phyloP scores from a whole-genome alignment of 306 rosid genomes.

The Rubus idaeus region DNA sequence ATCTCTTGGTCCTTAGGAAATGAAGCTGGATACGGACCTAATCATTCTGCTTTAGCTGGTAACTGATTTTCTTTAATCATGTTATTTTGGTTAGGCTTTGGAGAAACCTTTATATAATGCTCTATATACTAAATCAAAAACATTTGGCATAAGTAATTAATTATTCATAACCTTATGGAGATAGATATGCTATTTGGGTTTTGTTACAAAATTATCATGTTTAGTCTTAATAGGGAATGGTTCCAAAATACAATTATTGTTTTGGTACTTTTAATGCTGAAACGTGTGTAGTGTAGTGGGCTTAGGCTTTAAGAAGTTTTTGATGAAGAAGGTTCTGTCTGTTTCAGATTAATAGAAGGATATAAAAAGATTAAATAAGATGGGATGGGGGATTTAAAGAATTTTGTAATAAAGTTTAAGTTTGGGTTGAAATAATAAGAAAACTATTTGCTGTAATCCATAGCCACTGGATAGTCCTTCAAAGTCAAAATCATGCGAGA shows the following conservation, averaged over 20 bases:
- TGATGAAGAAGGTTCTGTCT: neutral
- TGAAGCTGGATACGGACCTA: conserved; percentile 92
- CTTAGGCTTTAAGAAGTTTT: neutral
- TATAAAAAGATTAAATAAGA: neutral
- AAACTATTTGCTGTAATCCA: neutral
- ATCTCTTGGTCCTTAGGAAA: conserved; percentile 91
- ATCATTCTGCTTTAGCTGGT: conserved; percentile 92
- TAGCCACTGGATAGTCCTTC: neutral
- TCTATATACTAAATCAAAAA: neutral
- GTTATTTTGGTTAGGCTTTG: neutral
- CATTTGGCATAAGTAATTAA: neutral
- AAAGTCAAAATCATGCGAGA: neutral
- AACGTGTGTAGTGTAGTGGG: neutral
- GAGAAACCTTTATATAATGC: neutral
- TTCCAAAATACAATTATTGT: neutral
- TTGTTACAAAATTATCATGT: neutral
- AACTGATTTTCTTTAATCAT: conserved; percentile 17
- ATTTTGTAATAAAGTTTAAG: neutral
- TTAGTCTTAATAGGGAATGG: neutral
- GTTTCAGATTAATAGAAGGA: neutral
- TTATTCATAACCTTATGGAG: neutral
- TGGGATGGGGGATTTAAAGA: neutral
- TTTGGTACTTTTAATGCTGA: neutral
- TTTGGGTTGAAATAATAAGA: neutral
- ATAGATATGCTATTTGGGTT: neutral